These are phyloP conservation scores for Pseudonitzschia delicatissima DNA, from an alignment of 108 stramenopile genomes.

Conservation along the genomic window DNA sequence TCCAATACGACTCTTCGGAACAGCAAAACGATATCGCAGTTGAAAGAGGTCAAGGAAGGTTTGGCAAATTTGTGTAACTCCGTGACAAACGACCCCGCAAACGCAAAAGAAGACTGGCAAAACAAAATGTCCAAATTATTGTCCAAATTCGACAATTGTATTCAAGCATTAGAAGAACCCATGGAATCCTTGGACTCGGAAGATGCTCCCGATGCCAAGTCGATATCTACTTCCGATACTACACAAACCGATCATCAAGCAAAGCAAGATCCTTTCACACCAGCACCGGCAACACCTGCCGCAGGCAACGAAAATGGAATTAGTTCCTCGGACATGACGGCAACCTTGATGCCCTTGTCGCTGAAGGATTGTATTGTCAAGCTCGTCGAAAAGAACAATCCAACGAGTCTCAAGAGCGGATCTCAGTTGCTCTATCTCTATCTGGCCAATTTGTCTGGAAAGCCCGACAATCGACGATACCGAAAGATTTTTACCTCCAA, in stretches of 20 bases:
- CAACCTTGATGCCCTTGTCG: neutral
- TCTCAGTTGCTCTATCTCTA: constrained; percentile 76
- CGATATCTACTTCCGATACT: too few species aligned
- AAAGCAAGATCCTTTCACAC: neutral
- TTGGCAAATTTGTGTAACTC: constrained; percentile 10
- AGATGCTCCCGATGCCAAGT: neutral
- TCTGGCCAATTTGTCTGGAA: constrained; percentile 60
- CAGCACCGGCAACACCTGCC: constrained; percentile 2
- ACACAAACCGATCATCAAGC: neutral
- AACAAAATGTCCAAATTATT: neutral
- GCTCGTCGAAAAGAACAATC: constrained; percentile 40
- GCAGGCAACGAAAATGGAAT: neutral
- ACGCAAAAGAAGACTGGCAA: constrained; percentile 7
- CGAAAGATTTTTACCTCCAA: constrained; percentile 81
- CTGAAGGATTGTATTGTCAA: constrained; percentile 15
- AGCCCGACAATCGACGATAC: constrained; percentile 66
- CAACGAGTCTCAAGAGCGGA: constrained; percentile 38
- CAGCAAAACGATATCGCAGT: constrained; percentile 15
- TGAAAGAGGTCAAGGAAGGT: constrained; percentile 26
- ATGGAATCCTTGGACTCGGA: neutral
- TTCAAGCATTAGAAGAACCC: constrained; percentile 3
- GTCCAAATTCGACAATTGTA: constrained; percentile 17
- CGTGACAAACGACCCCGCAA: neutral
- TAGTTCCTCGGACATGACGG: neutral
- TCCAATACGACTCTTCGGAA: neutral